Conservation (phyloP, 768 basidiomycete species). For the Chalciporus piperatus region DNA sequence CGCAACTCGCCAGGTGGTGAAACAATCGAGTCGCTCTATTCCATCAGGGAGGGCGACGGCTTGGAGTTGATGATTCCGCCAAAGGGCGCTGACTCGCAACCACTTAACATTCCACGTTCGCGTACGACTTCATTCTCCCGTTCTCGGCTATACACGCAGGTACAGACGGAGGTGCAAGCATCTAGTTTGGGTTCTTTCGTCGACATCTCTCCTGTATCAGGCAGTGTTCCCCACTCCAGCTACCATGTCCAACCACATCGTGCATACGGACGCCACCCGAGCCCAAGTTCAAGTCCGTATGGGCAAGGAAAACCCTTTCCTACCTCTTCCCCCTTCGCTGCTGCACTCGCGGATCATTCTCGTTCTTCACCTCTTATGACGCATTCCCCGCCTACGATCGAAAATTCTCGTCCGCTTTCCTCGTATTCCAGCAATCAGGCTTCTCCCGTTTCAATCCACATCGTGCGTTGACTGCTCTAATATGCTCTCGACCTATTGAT, state of each 20-base stretch:
- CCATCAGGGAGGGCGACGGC: constrained; percentile 16
- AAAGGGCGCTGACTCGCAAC: neutral
- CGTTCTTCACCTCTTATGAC: constrained; percentile 1
- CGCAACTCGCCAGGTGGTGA: constrained; percentile 11
- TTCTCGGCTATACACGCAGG: neutral
- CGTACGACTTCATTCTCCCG: constrained; percentile 14
- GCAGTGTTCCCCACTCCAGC: neutral
- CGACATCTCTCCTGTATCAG: constrained; percentile 10
- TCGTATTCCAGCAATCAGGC: constrained; percentile 5
- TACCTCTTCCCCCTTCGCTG: constrained; percentile 6
- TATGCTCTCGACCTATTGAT: neutral
- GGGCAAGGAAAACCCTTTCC: constrained; percentile 13
- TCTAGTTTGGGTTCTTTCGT: neutral
- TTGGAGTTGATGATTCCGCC: constrained; percentile 2
- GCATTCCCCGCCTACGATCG: neutral
- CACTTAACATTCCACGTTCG: neutral
- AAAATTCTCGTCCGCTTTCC: constrained; percentile 1
- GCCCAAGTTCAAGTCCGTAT: constrained; percentile 6
- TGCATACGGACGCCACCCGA: constrained; percentile 9
- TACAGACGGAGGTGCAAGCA: neutral
- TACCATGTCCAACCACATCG: constrained; percentile 1
- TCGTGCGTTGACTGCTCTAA: constrained; percentile 6
- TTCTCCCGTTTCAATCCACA: constrained; percentile 11
- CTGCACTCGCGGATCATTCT: constrained; percentile 1
- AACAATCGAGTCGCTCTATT: constrained; percentile 15